A percentile compares a stretch with the other conserved stretches of the same genome.
Conservation (phyloP, 2,329 filamentous ascomycete genomes). For the Colletotrichum sp. region DNA sequence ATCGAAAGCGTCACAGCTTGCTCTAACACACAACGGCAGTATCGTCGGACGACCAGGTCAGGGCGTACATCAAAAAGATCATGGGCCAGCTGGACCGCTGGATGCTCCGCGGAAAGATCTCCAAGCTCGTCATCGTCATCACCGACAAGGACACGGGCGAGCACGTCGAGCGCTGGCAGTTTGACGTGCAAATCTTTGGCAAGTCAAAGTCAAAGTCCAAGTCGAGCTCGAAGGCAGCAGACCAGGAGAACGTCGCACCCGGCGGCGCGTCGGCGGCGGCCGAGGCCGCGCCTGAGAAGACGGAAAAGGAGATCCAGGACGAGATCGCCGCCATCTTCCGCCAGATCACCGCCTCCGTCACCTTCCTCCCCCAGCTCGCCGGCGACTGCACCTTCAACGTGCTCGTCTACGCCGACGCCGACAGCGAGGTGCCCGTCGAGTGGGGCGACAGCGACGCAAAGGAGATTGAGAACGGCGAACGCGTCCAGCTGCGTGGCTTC, state of each 20-base stretch:
- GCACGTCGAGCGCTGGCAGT: slow-evolving; percentile 97
- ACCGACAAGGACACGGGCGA: slow-evolving; percentile 97
- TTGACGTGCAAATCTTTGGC: slow-evolving; percentile 68
- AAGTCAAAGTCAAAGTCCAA: slow-evolving; percentile 42
- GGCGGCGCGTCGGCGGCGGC: slow-evolving; percentile 34
- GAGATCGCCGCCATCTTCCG: slow-evolving; percentile 97
- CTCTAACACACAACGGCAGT: slow-evolving; percentile 51
- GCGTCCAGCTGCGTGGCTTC: slow-evolving; percentile 93
- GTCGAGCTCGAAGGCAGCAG: slow-evolving; percentile 56
- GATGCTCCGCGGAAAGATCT: slow-evolving; percentile 98
- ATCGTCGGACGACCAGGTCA: slow-evolving; percentile 95
- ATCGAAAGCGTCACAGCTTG: background rate
- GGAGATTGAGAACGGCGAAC: slow-evolving; percentile 93
- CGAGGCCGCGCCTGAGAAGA: slow-evolving; percentile 69
- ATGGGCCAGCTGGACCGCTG: slow-evolving; percentile 97
- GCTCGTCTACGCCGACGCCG: slow-evolving; percentile 94
- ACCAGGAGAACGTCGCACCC: slow-evolving; percentile 73
- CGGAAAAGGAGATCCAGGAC: slow-evolving; percentile 90
- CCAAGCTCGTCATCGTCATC: slow-evolving; percentile 94
- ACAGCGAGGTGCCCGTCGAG: slow-evolving; percentile 95
- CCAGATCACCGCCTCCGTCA: slow-evolving; percentile 97
- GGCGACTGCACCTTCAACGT: slow-evolving; percentile 99
- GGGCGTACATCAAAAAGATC: slow-evolving; percentile 99
- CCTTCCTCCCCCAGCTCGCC: slow-evolving; percentile 91
- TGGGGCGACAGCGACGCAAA: slow-evolving; percentile 99